A percentile compares a stretch with the other conserved stretches of the same genome.
phyloP scores from a whole-genome alignment of 352 stramenopile genomes.

The Pythium angustatum region DNA sequence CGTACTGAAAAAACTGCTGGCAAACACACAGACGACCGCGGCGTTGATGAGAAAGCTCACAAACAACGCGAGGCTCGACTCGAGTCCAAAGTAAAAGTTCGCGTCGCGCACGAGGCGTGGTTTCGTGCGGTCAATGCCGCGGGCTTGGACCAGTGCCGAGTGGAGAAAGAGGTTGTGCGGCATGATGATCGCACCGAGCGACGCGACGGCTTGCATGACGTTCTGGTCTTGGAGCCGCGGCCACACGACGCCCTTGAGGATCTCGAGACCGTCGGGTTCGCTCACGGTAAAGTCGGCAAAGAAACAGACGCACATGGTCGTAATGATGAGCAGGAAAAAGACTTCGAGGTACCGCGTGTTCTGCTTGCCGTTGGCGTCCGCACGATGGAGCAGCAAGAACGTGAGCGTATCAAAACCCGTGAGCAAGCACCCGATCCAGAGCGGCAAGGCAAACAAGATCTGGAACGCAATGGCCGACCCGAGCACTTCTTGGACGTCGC shows the following conservation, averaged over 20 bases:
- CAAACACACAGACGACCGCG: slow-evolving; percentile 91
- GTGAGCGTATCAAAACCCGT: slow-evolving; percentile 92
- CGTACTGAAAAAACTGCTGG: slow-evolving; percentile 86
- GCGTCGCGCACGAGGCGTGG: slow-evolving; percentile 73
- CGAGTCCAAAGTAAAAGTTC: slow-evolving; percentile 95
- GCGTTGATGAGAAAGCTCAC: slow-evolving; percentile 96
- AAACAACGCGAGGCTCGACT: slow-evolving; percentile 90
- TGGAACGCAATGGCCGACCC: slow-evolving; percentile 92
- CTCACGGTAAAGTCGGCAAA: slow-evolving; percentile 89
- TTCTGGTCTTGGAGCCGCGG: slow-evolving; percentile 64
- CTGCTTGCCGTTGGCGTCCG: slow-evolving; percentile 90
- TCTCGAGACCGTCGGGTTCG: slow-evolving; percentile 54
- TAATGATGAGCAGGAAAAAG: slow-evolving; percentile 92
- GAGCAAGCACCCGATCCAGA: slow-evolving; percentile 91
- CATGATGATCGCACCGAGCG: slow-evolving; percentile 96
- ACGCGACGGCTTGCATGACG: slow-evolving; percentile 84
- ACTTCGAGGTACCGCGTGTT: slow-evolving; percentile 87
- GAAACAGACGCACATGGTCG: slow-evolving; percentile 93
- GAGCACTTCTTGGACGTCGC: slow-evolving; percentile 92
- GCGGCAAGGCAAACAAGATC: slow-evolving; percentile 88
- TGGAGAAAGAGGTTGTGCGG: slow-evolving; percentile 97
- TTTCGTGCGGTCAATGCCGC: slow-evolving; percentile 57
- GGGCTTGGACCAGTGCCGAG: slow-evolving; percentile 85
- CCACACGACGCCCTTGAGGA: slow-evolving; percentile 78
- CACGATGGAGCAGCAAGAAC: slow-evolving; percentile 91